Evolutionary conservation across 306 rosid genomes (phyloP).

Genomic region (Biancaea sappan): DNA sequence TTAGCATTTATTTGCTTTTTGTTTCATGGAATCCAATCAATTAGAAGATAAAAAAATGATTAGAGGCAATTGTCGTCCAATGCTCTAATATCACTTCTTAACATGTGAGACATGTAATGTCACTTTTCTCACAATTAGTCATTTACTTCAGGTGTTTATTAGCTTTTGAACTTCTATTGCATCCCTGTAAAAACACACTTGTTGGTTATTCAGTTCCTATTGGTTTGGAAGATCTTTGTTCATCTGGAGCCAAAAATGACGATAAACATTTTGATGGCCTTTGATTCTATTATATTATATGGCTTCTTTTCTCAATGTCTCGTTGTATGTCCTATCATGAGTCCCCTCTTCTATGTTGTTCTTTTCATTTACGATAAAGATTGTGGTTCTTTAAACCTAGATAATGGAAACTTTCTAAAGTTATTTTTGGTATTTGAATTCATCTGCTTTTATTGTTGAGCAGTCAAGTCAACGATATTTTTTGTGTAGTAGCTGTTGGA

Average conservation of each 20-base stretch:
- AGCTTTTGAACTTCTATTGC: constrained; percentile 7
- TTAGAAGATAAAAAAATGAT: not conserved
- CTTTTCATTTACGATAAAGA: constrained; percentile 28
- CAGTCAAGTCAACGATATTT: constrained; percentile 95
- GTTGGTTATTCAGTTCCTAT: constrained; percentile 16
- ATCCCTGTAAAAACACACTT: not conserved
- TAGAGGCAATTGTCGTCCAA: constrained; percentile 16
- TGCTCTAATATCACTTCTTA: not conserved
- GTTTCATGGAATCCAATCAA: constrained; percentile 16
- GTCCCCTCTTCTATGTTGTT: too few relatives aligned
- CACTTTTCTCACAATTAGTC: constrained; percentile 7
- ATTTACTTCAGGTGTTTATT: constrained; percentile 16
- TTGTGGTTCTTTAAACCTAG: constrained; percentile 36
- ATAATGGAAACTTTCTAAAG: constrained; percentile 72
- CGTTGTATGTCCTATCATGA: not conserved
- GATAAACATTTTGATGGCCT: constrained; percentile 11
- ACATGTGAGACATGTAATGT: constrained; percentile 1
- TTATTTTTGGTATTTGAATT: constrained; percentile 93
- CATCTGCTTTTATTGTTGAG: constrained; percentile 99
- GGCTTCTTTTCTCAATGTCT: constrained; percentile 12
- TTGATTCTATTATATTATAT: constrained; percentile 3
- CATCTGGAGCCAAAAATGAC: not conserved
- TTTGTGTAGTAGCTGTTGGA: constrained; percentile 92
- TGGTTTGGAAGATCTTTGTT: constrained; percentile 15
- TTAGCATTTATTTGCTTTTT: constrained; percentile 23